These are phyloP conservation scores for Pichia exigua DNA, from an alignment of 805 yeast species.

Conservation along the genomic window DNA sequence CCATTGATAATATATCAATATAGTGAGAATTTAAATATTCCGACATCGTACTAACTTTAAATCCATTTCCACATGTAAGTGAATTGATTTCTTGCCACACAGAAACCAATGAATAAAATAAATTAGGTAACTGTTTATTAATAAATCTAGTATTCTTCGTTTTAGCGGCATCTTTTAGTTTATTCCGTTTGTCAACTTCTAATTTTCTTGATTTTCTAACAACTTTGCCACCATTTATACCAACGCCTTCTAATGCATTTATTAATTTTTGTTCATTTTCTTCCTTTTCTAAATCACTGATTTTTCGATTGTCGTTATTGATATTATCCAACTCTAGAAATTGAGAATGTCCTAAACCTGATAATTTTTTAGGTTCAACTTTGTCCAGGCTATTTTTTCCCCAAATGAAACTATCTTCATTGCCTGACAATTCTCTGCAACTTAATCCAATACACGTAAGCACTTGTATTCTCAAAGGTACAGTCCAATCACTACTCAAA, in stretches of 20 bases:
- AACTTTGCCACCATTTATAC: constrained; percentile 30
- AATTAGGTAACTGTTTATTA: constrained; percentile 30
- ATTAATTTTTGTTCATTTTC: constrained; percentile 31
- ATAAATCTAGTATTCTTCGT: constrained; percentile 25
- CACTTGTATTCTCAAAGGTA: constrained; percentile 68
- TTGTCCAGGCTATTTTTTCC: constrained; percentile 29
- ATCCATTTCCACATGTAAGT: constrained; percentile 31
- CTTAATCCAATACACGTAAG: constrained; percentile 62
- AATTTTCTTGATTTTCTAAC: constrained; percentile 35
- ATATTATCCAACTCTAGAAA: constrained; percentile 25
- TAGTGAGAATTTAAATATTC: constrained; percentile 50
- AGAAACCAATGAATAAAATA: constrained; percentile 48
- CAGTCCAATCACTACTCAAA: constrained; percentile 66
- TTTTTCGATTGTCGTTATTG: constrained; percentile 23
- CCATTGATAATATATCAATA: constrained; percentile 47
- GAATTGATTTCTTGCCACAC: constrained; percentile 36
- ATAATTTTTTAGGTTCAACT: constrained; percentile 32
- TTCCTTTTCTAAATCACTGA: constrained; percentile 29
- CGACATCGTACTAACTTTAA: constrained; percentile 46
- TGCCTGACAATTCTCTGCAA: constrained; percentile 60
- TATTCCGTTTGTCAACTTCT: constrained; percentile 8
- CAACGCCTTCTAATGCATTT: constrained; percentile 21
- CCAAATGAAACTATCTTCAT: constrained; percentile 41
- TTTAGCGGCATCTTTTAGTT: constrained; percentile 14
- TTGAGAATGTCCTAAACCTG: constrained; percentile 37